These are phyloP conservation scores for Tolypocladium sp. DNA, from an alignment of 2,329 filamentous ascomycete species.

Conservation along the genomic window DNA sequence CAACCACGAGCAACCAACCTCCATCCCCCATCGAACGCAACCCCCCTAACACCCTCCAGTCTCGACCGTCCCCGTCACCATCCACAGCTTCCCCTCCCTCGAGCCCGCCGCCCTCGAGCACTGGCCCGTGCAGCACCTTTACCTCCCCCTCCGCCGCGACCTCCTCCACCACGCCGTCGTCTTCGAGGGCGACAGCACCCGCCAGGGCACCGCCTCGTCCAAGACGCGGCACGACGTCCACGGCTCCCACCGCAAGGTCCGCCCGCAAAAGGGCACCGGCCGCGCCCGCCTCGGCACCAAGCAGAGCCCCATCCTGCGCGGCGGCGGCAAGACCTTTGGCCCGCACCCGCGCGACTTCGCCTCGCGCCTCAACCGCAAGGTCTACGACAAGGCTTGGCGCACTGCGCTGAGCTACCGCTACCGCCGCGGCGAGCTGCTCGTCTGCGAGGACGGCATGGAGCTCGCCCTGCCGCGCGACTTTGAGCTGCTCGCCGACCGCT, in stretches of 20 bases:
- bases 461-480: constrained; percentile 48
- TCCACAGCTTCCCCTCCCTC: constrained; percentile 83
- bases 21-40: background rate
- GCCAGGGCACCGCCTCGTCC: constrained; percentile 75
- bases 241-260: constrained; percentile 74
- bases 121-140: constrained; percentile 75
- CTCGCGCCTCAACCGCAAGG: constrained; percentile 73
- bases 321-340: constrained; percentile 85
- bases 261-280: constrained; percentile 81
- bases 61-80: constrained; percentile 66
- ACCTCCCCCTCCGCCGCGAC: constrained; percentile 80
- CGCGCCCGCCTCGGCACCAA: constrained; percentile 68
- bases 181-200: constrained; percentile 83
- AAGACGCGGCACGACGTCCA: constrained; percentile 79
- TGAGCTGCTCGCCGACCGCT: constrained; percentile 27
- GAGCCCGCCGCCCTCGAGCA: constrained; percentile 71
- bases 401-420: constrained; percentile 91
- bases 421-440: constrained; percentile 73
- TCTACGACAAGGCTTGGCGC: constrained; percentile 93
- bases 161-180: constrained; percentile 86
- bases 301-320: constrained; percentile 72
- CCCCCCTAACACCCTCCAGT: constrained; percentile 23
- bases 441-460: constrained; percentile 71
- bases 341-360: constrained; percentile 87
- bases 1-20: too few species aligned